phyloP scores from a whole-genome alignment of 73 alveolate genomes.

The Paramecium sexaurelia region DNA sequence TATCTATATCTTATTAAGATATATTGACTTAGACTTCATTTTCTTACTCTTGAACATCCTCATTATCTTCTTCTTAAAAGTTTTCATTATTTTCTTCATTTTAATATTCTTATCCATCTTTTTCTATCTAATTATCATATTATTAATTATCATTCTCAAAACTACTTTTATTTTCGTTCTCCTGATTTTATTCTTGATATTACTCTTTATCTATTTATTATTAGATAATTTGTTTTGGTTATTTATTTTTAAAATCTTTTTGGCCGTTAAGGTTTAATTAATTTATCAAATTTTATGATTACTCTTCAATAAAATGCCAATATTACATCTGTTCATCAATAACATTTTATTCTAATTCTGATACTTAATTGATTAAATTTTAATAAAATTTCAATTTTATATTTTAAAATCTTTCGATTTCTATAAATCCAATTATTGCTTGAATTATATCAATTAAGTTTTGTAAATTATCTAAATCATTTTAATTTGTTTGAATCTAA shows the following conservation, averaged over 20 bases:
- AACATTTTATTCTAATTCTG: neutral
- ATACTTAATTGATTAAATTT: neutral
- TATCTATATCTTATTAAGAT: neutral
- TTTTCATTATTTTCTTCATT: neutral
- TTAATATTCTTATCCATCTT: neutral
- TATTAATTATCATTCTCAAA: neutral
- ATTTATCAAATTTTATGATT: neutral
- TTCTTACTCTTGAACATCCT: neutral
- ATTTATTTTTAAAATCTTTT: neutral
- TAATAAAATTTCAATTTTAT: neutral
- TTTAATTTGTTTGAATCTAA: neutral
- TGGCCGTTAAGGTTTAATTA: neutral
- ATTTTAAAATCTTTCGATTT: conserved; percentile 43
- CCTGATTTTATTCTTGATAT: neutral
- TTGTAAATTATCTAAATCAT: conserved; percentile 4
- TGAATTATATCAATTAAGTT: conserved; percentile 46
- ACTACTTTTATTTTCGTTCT: neutral
- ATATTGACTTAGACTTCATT: neutral
- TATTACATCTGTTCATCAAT: neutral
- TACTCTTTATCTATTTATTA: neutral
- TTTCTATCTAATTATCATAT: neutral
- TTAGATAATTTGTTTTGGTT: neutral
- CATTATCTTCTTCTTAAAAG: neutral
- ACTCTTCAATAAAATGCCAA: neutral
- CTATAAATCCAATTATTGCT: conserved; percentile 55